These are phyloP conservation scores for Heliamphora exappendiculata DNA, from an alignment of 148 eudicot genomes.

Conservation along the genomic window DNA sequence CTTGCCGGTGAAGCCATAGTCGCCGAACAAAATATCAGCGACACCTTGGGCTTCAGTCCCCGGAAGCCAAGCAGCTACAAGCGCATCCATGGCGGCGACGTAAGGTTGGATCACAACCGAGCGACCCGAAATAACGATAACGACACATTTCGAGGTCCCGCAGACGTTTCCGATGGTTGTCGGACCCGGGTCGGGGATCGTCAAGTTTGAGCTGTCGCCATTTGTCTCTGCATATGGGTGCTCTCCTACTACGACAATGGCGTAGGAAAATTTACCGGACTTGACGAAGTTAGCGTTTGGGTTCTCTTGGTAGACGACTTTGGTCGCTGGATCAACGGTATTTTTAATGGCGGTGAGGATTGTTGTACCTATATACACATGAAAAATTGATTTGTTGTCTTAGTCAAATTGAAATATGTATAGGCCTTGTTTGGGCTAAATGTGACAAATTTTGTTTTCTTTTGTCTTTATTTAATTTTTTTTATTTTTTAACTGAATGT, in stretches of 20 bases:
- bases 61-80: conserved; percentile 63
- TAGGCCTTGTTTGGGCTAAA: not conserved
- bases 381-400: not conserved
- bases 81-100: conserved; percentile 29
- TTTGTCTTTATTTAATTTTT: no score
- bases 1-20: conserved; percentile 52
- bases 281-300: conserved; percentile 28
- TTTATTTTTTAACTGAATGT: not conserved
- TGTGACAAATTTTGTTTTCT: no score
- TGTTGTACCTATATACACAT: conserved; percentile 51
- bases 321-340: conserved; percentile 34
- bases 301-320: conserved; percentile 38
- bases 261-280: conserved; percentile 37
- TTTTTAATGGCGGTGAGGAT: conserved; percentile 40
- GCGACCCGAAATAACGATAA: conserved; percentile 41
- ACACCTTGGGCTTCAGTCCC: conserved; percentile 61
- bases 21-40: conserved; percentile 47
- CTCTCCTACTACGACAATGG: conserved; percentile 55
- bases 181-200: conserved; percentile 42
- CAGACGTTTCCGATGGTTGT: conserved; percentile 39
- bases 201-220: conserved; percentile 44
- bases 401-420: not conserved
- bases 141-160: conserved; percentile 35
- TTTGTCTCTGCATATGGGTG: conserved; percentile 40
- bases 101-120: conserved; percentile 47